Evolutionary conservation across 225 moss, liverwort and hornwort genomes (phyloP).

Genomic region (Thuidium tamariscinum): DNA sequence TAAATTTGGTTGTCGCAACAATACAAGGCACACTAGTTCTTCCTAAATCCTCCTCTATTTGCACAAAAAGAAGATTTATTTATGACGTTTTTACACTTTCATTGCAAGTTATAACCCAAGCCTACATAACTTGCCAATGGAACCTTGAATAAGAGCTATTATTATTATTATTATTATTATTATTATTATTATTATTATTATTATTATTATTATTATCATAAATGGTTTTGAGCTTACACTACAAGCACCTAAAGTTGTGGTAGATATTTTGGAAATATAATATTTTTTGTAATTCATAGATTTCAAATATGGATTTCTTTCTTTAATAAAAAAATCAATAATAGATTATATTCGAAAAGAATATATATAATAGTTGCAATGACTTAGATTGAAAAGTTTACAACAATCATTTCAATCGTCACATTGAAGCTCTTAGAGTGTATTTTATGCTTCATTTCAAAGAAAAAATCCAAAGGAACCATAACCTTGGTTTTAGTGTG

Average conservation of each 20-base stretch:
- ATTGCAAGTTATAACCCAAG: background rate
- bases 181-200: background rate
- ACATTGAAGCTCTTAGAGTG: accelerated
- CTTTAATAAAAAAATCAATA: no score
- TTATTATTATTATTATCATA: no score
- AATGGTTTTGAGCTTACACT: no score
- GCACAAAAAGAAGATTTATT: accelerated
- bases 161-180: background rate
- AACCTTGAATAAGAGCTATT: background rate
- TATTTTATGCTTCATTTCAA: accelerated
- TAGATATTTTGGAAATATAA: no score
- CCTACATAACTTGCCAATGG: accelerated
- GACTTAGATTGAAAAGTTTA: background rate
- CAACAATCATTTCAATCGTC: accelerated
- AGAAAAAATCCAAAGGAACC: accelerated
- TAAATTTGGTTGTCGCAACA: no score
- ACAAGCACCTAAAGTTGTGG: accelerated
- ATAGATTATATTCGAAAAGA: background rate
- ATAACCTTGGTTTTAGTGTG: accelerated
- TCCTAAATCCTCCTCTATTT: accelerated
- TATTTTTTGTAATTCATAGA: accelerated
- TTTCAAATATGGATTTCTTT: background rate
- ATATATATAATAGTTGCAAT: accelerated
- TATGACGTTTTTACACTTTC: background rate
- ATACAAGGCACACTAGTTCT: no score